Evolutionary conservation across 2,329 filamentous ascomycete species (phyloP).

Genomic region (Peltaster fructicola): DNA sequence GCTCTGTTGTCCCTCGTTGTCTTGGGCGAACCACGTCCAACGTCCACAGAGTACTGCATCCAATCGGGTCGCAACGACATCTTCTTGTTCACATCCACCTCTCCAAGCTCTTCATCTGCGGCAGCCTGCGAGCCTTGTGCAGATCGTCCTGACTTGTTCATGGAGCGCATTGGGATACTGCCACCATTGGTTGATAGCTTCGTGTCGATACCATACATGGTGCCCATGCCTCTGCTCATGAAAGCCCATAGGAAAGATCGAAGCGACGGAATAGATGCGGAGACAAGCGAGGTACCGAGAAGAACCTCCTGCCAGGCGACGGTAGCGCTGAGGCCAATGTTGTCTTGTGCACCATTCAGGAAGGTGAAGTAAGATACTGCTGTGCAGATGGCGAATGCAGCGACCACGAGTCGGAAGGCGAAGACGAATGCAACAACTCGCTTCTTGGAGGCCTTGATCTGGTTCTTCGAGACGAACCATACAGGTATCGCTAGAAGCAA

Average conservation of each 20-base stretch:
- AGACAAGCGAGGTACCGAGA: constrained; percentile 11
- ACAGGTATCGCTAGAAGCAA: constrained; percentile 10
- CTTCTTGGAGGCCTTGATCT: constrained; percentile 10
- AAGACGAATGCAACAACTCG: constrained; percentile 10
- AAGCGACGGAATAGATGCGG: constrained; percentile 12
- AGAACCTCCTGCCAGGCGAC: constrained; percentile 10
- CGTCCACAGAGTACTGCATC: constrained; percentile 1
- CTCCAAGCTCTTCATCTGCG: no score
- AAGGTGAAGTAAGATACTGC: constrained; percentile 10
- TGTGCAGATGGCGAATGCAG: constrained; percentile 7
- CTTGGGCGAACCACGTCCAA: background rate
- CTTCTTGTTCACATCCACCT: no score
- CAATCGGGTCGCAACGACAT: constrained; percentile 1
- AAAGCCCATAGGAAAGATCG: constrained; percentile 12
- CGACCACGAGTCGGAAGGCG: constrained; percentile 7
- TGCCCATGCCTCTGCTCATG: constrained; percentile 7
- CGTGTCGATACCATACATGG: no score
- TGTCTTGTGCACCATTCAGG: constrained; percentile 5
- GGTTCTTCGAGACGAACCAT: constrained; percentile 11
- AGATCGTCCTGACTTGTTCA: no score
- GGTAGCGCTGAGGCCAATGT: constrained; percentile 9
- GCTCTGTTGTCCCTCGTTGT: background rate
- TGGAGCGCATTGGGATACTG: no score
- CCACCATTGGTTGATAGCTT: no score
- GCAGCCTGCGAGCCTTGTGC: no score